A percentile compares a stretch with the other conserved stretches of the same genome.
These are phyloP conservation scores for Gynostemma pentaphyllum DNA, from an alignment of 306 rosid species.

Conservation along the genomic window DNA sequence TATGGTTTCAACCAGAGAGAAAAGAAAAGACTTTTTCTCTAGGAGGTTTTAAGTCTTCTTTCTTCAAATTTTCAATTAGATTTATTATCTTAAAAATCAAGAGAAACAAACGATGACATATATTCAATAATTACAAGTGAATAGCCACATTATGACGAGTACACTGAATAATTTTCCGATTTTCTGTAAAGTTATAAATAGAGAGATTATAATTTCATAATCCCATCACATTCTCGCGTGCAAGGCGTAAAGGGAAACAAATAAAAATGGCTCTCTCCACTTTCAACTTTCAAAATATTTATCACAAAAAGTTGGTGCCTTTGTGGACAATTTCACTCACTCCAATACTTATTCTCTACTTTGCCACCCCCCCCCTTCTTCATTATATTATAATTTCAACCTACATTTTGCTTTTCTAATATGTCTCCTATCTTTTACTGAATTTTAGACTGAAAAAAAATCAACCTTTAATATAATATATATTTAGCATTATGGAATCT, in stretches of 20 bases:
- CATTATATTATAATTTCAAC: background rate
- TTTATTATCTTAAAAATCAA: too few relatives aligned
- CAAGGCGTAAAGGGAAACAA: too few relatives aligned
- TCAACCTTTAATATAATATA: background rate
- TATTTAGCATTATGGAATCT: background rate
- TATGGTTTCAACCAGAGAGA: too few relatives aligned
- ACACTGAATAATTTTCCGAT: too few relatives aligned
- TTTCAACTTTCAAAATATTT: background rate
- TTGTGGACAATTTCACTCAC: background rate
- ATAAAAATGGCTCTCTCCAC: background rate
- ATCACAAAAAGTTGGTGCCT: background rate
- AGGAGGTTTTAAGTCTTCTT: too few relatives aligned
- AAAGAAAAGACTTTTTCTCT: too few relatives aligned
- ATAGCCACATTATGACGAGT: too few relatives aligned
- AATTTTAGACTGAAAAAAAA: too few relatives aligned
- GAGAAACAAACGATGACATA: too few relatives aligned
- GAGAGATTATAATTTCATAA: background rate
- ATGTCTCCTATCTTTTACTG: background rate
- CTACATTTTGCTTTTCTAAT: background rate
- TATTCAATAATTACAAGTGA: too few relatives aligned
- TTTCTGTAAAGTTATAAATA: background rate
- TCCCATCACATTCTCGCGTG: background rate
- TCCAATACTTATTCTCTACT: background rate
- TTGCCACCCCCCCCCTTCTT: too few relatives aligned
- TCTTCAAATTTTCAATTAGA: too few relatives aligned